These are phyloP conservation scores for Fragaria nilgerrensis DNA, from an alignment of 306 rosid genomes.

Conservation along the genomic window DNA sequence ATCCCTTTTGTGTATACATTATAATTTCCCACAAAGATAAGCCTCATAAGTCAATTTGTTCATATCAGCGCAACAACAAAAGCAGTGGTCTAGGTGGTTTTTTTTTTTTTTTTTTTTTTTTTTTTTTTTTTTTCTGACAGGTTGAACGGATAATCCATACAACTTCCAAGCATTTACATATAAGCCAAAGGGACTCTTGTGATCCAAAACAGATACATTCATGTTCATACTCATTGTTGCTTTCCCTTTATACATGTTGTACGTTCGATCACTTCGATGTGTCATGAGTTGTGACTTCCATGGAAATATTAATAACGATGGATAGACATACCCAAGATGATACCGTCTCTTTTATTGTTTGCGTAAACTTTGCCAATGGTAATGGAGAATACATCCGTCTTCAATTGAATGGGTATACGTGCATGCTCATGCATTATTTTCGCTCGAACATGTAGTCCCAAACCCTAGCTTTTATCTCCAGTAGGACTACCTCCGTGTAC, in stretches of 20 bases:
- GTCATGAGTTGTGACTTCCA: neutral
- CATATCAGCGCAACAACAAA: neutral
- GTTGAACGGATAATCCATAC: neutral
- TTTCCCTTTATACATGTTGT: neutral
- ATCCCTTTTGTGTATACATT: neutral
- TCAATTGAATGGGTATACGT: neutral
- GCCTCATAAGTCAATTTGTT: neutral
- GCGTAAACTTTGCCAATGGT: neutral
- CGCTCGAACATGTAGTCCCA: neutral
- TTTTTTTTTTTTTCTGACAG: neutral
- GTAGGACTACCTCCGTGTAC: neutral
- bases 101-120: no score
- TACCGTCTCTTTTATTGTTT: neutral
- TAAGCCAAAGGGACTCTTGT: neutral
- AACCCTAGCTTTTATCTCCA: neutral
- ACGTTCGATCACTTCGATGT: neutral
- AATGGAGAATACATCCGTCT: neutral
- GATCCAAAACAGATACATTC: neutral
- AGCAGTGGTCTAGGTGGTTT: neutral
- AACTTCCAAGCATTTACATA: neutral
- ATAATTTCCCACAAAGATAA: neutral
- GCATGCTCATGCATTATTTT: neutral
- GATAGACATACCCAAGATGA: neutral
- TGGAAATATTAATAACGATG: neutral
- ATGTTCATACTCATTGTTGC: neutral